A percentile compares a stretch with the other conserved stretches of the same genome.
Evolutionary conservation across 768 basidiomycete species (phyloP).

Genomic region (Termitomyces titanicus): DNA sequence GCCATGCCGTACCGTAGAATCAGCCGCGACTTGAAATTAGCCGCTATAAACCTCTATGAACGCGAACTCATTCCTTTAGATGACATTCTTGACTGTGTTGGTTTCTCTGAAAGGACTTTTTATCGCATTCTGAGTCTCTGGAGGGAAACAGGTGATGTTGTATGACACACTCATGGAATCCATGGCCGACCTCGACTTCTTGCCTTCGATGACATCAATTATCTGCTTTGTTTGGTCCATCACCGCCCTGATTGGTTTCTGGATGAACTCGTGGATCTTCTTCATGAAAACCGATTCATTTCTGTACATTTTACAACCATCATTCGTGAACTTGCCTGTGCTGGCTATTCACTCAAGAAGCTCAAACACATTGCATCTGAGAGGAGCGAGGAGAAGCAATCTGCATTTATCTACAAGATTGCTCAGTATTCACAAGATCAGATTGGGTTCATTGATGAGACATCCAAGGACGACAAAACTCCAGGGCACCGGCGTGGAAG

Average conservation of each 20-base stretch:
- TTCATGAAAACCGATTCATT: conserved; percentile 26
- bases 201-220: too few relatives aligned
- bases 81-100: too few relatives aligned
- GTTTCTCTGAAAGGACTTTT: too few relatives aligned
- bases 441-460: conserved; percentile 32
- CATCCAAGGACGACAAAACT: conserved; percentile 27
- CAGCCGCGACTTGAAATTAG: conserved; percentile 17
- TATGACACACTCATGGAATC: too few relatives aligned
- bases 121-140: conserved; percentile 8
- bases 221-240: too few relatives aligned
- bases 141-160: too few relatives aligned
- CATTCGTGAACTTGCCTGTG: conserved; percentile 20
- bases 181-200: too few relatives aligned
- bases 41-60: too few relatives aligned
- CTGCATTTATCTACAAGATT: conserved; percentile 25
- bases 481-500: conserved; percentile 15
- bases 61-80: too few relatives aligned
- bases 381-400: too few relatives aligned
- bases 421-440: conserved; percentile 25
- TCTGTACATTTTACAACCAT: conserved; percentile 30
- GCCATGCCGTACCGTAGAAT: conserved; percentile 10
- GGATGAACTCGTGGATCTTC: conserved; percentile 25
- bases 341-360: conserved; percentile 18
- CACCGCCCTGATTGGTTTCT: conserved; percentile 24
- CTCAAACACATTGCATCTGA: conserved; percentile 28